Conservation (phyloP, 1,284 basidiomycete species). For the Taiwanofungus camphoratus region DNA sequence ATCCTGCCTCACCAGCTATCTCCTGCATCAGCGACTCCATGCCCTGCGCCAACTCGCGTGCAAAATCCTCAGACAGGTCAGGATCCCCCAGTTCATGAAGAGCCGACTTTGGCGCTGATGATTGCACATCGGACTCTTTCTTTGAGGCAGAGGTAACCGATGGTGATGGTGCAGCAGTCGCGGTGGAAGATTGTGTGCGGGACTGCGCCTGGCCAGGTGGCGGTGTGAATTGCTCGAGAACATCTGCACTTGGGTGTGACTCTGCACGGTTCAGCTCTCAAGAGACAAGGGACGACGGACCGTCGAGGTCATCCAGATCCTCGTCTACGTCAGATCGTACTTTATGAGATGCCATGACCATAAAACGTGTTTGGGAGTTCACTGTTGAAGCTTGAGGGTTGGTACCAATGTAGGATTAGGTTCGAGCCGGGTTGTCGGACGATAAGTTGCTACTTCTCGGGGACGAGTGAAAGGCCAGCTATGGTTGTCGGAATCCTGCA, state of each 20-base stretch:
- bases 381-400: too few relatives aligned
- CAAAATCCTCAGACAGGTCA: conserved; percentile 46
- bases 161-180: too few relatives aligned
- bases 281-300: conserved; percentile 30
- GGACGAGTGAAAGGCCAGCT: too few relatives aligned
- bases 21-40: conserved; percentile 86
- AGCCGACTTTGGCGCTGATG: conserved; percentile 10
- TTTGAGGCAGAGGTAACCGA: conserved; percentile 13
- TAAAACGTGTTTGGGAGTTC: neutral
- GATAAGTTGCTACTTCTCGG: too few relatives aligned
- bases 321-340: conserved; percentile 40
- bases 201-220: too few relatives aligned
- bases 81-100: conserved; percentile 33
- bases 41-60: conserved; percentile 67
- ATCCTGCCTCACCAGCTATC: conserved; percentile 38
- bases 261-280: conserved; percentile 1
- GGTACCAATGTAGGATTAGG: too few relatives aligned
- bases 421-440: too few relatives aligned
- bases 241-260: conserved; percentile 39
- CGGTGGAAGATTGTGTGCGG: too few relatives aligned
- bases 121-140: conserved; percentile 18
- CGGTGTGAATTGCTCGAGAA: conserved; percentile 51
- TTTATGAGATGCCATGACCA: conserved; percentile 12
- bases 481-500: too few relatives aligned
- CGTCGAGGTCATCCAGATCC: conserved; percentile 73